Percentiles rank a stretch among this genome's conserved stretches.
Conservation (phyloP, 1,139 yeast species). For the Debaryomyces singareniensis region DNA sequence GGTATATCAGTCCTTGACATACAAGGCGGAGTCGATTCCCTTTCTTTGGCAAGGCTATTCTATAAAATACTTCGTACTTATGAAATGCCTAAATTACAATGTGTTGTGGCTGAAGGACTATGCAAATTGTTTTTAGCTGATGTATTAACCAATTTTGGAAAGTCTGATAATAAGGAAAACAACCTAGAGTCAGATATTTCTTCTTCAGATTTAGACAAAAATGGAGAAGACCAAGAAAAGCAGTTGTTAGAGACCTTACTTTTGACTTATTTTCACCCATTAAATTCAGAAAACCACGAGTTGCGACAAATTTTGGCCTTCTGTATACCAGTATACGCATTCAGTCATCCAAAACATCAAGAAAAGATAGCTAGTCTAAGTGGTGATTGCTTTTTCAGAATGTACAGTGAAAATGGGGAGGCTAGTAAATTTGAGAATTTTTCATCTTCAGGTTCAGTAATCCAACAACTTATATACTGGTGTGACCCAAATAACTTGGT, state of each 20-base stretch:
- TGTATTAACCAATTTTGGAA: constrained; percentile 59
- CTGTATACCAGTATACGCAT: constrained; percentile 86
- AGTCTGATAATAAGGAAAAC: constrained; percentile 2
- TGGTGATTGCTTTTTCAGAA: constrained; percentile 60
- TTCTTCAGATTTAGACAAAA: constrained; percentile 4
- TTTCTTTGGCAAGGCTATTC: constrained; percentile 57
- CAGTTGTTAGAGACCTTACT: constrained; percentile 63
- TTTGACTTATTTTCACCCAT: constrained; percentile 69
- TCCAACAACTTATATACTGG: constrained; percentile 79
- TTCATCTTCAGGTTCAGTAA: constrained; percentile 50
- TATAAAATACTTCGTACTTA: constrained; percentile 57
- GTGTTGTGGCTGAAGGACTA: constrained; percentile 80
- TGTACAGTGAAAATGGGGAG: constrained; percentile 34
- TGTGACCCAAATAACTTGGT: constrained; percentile 75
- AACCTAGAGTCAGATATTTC: constrained; percentile 9
- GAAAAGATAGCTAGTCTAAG: constrained; percentile 56
- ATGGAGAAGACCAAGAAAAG: constrained; percentile 15
- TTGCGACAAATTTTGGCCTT: constrained; percentile 79
- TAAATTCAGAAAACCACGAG: constrained; percentile 55
- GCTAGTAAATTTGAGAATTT: constrained; percentile 19
- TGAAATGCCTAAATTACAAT: constrained; percentile 62
- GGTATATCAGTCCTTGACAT: constrained; percentile 64
- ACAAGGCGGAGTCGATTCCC: constrained; percentile 54
- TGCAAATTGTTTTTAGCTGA: constrained; percentile 80
- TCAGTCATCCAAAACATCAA: constrained; percentile 73